A percentile compares a stretch with the other conserved stretches of the same genome.
These are phyloP conservation scores for Penicillium sp. DNA, from an alignment of 2,329 filamentous ascomycete species.

Conservation along the genomic window DNA sequence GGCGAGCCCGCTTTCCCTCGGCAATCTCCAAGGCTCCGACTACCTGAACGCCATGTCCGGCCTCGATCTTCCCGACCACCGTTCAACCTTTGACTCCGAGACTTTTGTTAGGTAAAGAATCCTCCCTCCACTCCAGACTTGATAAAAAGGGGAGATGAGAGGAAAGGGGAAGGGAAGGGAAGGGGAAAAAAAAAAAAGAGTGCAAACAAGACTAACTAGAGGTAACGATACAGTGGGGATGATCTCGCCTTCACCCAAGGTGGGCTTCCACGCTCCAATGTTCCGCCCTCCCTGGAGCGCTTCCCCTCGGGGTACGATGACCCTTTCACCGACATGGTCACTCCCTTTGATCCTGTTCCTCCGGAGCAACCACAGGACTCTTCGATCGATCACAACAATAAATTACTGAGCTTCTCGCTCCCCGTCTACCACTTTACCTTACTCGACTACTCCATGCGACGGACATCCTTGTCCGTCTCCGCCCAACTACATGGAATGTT, in stretches of 20 bases:
- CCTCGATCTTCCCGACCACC: constrained; percentile 59
- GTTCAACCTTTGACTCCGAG: constrained; percentile 61
- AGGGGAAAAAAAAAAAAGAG: too few species aligned
- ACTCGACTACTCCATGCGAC: constrained; percentile 59
- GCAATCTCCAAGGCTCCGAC: constrained; percentile 50
- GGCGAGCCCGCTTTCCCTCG: constrained; percentile 57
- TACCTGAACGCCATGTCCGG: constrained; percentile 52
- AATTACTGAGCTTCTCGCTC: constrained; percentile 72
- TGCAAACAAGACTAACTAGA: background rate
- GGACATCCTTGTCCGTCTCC: constrained; percentile 57
- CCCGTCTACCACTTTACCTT: constrained; percentile 61
- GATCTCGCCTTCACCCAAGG: constrained; percentile 51
- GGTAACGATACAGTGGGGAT: constrained; percentile 40
- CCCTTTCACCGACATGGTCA: constrained; percentile 53
- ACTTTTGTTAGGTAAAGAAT: constrained; percentile 58
- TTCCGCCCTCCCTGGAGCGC: constrained; percentile 46
- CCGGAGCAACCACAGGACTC: constrained; percentile 54
- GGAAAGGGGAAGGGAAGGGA: background rate
- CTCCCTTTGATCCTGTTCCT: constrained; percentile 43
- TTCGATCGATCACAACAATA: constrained; percentile 64
- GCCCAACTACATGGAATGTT: constrained; percentile 70
- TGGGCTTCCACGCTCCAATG: constrained; percentile 22
- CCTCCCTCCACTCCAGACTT: background rate
- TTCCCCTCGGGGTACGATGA: constrained; percentile 51
- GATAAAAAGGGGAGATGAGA: background rate